These are phyloP conservation scores for Tilletia setariae DNA, from an alignment of 1,284 basidiomycete species.

Conservation along the genomic window DNA sequence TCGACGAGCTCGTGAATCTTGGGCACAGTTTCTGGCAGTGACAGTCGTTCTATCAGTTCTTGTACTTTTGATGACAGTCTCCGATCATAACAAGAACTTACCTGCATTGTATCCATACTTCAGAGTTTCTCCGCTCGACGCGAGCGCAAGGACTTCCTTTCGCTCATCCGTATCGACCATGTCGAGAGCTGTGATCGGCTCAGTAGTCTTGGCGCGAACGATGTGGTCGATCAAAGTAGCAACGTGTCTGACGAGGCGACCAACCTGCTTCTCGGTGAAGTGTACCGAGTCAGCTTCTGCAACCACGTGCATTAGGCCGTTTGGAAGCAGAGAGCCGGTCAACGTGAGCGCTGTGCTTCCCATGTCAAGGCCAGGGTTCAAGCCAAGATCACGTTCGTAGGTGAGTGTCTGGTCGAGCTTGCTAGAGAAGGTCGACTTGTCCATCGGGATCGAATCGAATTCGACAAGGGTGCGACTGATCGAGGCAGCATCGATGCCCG, in stretches of 20 bases:
- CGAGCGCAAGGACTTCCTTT: background rate
- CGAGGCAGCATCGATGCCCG: background rate
- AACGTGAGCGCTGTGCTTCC: background rate
- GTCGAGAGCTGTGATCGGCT: background rate
- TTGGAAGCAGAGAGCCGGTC: background rate
- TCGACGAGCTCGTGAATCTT: background rate
- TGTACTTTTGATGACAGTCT: background rate
- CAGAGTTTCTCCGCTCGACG: background rate
- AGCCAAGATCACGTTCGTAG: background rate
- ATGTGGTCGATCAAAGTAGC: background rate
- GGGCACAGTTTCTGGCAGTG: background rate
- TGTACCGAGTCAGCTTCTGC: background rate
- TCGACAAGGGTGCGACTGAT: background rate
- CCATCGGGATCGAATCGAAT: background rate
- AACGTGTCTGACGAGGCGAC: background rate
- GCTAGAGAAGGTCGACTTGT: background rate
- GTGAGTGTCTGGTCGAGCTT: background rate
- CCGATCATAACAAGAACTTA: background rate
- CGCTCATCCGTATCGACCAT: background rate
- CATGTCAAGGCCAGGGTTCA: background rate
- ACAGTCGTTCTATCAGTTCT: background rate
- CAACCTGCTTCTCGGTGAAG: background rate
- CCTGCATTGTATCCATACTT: too few species aligned
- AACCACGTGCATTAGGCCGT: background rate
- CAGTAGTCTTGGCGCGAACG: background rate